A percentile compares a stretch with the other conserved stretches of the same genome.
phyloP scores from a whole-genome alignment of 371 early-diverging fungal genomes.

The Gilbertella persicaria region DNA sequence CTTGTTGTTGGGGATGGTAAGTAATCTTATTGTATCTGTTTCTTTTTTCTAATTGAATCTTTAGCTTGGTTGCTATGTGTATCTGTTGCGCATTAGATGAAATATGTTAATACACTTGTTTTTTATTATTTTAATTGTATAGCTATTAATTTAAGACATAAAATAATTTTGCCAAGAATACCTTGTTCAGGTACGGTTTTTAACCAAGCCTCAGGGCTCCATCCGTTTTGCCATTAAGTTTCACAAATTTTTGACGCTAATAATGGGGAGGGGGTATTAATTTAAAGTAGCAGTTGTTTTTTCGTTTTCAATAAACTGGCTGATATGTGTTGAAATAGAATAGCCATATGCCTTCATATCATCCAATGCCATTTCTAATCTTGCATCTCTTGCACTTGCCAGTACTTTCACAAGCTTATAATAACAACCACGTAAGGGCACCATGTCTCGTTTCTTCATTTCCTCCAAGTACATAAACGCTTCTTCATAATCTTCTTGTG shows the following conservation, averaged over 20 bases:
- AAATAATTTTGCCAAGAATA: too few relatives aligned
- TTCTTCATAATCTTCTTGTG: constrained; percentile 70
- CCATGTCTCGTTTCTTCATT: constrained; percentile 63
- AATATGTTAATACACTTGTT: too few relatives aligned
- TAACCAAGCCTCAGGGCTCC: neutral
- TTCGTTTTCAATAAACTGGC: constrained; percentile 12
- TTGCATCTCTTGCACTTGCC: constrained; percentile 61
- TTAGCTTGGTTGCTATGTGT: constrained; percentile 19
- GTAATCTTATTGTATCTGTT: neutral
- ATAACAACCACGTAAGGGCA: constrained; percentile 62
- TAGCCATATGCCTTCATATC: constrained; percentile 73
- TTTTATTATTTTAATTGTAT: too few relatives aligned
- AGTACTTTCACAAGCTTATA: constrained; percentile 62
- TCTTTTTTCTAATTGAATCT: neutral
- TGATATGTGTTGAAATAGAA: constrained; percentile 17
- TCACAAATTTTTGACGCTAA: too few relatives aligned
- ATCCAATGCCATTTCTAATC: constrained; percentile 61
- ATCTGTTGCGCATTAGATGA: constrained; percentile 21
- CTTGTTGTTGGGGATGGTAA: constrained; percentile 23
- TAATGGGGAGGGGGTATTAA: neutral
- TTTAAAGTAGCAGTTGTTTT: neutral
- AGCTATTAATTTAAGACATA: too few relatives aligned
- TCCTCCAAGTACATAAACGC: constrained; percentile 76
- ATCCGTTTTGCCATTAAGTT: neutral
- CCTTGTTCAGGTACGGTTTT: too few relatives aligned